Evolutionary conservation across 257 asterid species (phyloP).

Genomic region (Solanum chiquidenum): DNA sequence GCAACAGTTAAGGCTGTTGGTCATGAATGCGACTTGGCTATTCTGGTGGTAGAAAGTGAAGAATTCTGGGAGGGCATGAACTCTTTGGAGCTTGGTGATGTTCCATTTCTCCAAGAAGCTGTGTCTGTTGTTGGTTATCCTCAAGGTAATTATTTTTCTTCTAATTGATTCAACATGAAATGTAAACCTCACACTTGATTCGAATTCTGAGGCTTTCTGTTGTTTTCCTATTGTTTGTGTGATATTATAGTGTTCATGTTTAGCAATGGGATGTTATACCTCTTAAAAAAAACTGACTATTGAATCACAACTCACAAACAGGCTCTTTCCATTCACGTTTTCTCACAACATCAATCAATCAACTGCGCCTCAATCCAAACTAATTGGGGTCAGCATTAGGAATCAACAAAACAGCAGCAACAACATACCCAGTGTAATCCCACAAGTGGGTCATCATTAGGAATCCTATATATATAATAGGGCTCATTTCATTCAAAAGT

Average conservation of each 20-base stretch:
- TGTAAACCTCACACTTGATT: neutral
- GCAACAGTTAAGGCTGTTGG: slow-evolving; percentile 89
- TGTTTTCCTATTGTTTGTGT: neutral
- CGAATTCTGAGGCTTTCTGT: neutral
- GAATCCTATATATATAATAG: no score
- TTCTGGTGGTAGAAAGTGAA: slow-evolving; percentile 64
- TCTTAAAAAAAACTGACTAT: neutral
- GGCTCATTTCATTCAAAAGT: neutral
- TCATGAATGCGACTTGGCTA: slow-evolving; percentile 96
- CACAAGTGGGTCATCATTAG: neutral
- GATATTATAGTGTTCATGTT: neutral
- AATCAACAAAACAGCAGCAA: neutral
- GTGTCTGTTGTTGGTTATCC: slow-evolving; percentile 98
- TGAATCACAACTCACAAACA: neutral
- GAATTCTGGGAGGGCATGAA: slow-evolving; percentile 91
- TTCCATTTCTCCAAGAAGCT: slow-evolving; percentile 96
- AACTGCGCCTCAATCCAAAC: neutral
- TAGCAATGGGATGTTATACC: neutral
- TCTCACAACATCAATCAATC: neutral
- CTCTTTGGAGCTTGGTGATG: slow-evolving; percentile 73
- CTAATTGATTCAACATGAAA: neutral
- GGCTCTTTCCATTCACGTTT: neutral
- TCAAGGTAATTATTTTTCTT: slow-evolving; percentile 52
- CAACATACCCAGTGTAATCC: neutral
- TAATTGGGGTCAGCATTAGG: neutral